Evolutionary conservation across 108 stramenopile genomes (phyloP), one percentile per base, ranked within the genome.

Genomic region (Cylindrotheca closterium): DNA sequence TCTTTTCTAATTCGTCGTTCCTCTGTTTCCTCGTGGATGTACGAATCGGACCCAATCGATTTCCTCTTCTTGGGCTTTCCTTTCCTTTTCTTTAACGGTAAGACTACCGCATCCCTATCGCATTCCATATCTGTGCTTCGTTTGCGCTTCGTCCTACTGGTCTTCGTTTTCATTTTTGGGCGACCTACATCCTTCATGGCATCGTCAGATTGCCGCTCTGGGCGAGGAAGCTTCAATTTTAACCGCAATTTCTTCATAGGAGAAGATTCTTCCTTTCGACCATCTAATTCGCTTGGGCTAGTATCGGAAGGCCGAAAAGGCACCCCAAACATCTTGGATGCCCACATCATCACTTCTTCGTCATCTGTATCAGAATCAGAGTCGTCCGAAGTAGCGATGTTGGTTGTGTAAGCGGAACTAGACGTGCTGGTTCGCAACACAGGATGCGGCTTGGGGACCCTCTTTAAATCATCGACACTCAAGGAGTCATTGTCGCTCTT

Each of bases 361-460:
- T 79, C 73, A 30, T 79, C 78, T n/a, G 63, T 66, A 33, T 74
- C 78, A 1, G 73, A 74, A 22, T 79, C 75, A 21, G 58, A 69
- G 27, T 27, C 23, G 25, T 52, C 51, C 28, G 28, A 30, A 51
- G 32, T 49, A 19, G 19, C 37, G 15, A 10, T 15, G 37, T 15
- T 42, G 15, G 37, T 42, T 7, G 7, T 42, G 37, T 42, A 7
- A 18, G 22, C 49, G n/a, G 18, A 37, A 29, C 27, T 30, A 30
- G 26, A 18, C n/a, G 56, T 57, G 1, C 15, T 7, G n/a, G 17
- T 30, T 33, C 1, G 3, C 29, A 2, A 28, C 0, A 25, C 1
- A 15, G 21, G 18, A 51, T 53, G 15, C 30, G n/a, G 32, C 56
- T 18, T 18, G 7, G 17, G 28, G 1, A 31, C 1, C 4, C 25